These are phyloP conservation scores for Wallacemonas collosoma DNA, from an alignment of 208 protist species.

Conservation along the genomic window DNA sequence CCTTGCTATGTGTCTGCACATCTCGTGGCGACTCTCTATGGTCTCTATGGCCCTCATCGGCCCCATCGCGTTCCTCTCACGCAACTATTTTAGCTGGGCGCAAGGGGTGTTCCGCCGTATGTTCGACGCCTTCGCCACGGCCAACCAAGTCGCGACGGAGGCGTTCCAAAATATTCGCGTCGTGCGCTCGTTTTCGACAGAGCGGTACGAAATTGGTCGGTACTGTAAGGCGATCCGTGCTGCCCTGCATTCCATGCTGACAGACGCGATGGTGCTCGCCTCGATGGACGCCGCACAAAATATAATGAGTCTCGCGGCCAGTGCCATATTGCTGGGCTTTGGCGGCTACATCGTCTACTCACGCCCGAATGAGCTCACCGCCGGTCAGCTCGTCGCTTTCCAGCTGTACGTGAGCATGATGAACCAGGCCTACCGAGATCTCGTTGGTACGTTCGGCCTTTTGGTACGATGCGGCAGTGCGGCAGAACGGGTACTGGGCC, in stretches of 20 bases:
- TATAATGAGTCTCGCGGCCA: not conserved
- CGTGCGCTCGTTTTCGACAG: conserved; percentile 23
- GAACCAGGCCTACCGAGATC: conserved; percentile 15
- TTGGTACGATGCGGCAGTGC: conserved; percentile 7
- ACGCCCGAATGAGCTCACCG: conserved; percentile 11
- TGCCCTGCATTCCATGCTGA: conserved; percentile 5
- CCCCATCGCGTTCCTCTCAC: conserved; percentile 13
- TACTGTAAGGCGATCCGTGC: conserved; percentile 7
- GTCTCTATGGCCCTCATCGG: conserved; percentile 16
- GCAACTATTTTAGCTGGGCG: conserved; percentile 8
- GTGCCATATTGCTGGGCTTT: conserved; percentile 16
- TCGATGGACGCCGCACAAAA: not conserved
- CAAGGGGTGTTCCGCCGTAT: conserved; percentile 5
- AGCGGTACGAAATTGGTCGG: conserved; percentile 10
- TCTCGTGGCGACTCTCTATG: conserved; percentile 14
- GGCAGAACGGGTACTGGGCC: conserved; percentile 2
- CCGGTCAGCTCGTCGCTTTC: conserved; percentile 19
- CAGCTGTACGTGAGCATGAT: conserved; percentile 19
- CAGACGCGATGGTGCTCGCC: not conserved
- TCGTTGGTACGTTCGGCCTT: conserved; percentile 4
- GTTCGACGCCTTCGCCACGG: conserved; percentile 19
- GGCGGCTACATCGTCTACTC: conserved; percentile 19
- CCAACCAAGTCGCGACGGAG: conserved; percentile 19
- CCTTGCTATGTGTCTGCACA: conserved; percentile 8
- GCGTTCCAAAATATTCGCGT: conserved; percentile 23